Percentiles rank a stretch among this genome's conserved stretches.
Conservation (phyloP, 345 rosid species). For the Hirschfeldia incana region DNA sequence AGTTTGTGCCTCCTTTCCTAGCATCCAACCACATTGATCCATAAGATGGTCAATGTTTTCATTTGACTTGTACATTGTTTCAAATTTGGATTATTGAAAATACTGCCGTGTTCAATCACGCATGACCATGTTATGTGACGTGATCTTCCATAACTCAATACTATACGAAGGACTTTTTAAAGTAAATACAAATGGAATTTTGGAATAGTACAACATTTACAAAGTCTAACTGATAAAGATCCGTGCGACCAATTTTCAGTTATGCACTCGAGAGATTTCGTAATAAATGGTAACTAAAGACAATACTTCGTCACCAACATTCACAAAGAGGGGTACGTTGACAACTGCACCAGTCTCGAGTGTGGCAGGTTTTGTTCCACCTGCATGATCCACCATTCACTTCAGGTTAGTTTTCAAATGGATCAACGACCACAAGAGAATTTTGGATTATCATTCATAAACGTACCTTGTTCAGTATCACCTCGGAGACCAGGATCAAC, state of each 20-base stretch:
- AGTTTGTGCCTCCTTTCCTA: background rate
- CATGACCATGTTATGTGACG: background rate
- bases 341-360: constrained; percentile 79
- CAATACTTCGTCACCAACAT: constrained; percentile 41
- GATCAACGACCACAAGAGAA: background rate
- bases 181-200: background rate
- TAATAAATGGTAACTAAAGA: background rate
- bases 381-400: constrained; percentile 37
- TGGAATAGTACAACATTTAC: background rate
- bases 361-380: too few relatives aligned
- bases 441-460: background rate
- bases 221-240: background rate
- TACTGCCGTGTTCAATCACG: background rate
- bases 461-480: constrained; percentile 79
- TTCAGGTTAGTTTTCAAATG: background rate
- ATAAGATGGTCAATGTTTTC: background rate
- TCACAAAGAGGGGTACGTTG: constrained; percentile 69
- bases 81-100: background rate
- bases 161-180: background rate
- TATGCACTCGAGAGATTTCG: background rate
- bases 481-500: constrained; percentile 86
- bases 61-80: background rate
- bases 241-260: background rate
- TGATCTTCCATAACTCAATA: background rate
- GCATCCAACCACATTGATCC: too few relatives aligned